Base-by-base conservation (phyloP, 768 basidiomycete genomes). In the Termitomyces sp. region DNA sequence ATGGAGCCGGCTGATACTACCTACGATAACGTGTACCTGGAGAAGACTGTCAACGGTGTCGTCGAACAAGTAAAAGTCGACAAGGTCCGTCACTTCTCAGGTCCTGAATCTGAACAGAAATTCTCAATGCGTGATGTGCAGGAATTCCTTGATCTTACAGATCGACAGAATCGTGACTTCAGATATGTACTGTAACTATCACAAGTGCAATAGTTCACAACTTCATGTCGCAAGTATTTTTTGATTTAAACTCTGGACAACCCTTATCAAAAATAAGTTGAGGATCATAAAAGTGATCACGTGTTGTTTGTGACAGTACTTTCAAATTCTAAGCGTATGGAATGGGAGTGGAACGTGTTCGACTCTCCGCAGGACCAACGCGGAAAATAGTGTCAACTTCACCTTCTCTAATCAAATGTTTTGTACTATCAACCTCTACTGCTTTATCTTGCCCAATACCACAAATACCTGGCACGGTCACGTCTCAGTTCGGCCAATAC, bases 111-210 rank as follows among this genome's bases (percentile, higher is more conserved):
- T 43, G 36, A 47, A 41, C 14, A 16, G 18, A 18, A 55, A 7
- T n/a, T 49, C 24, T 42, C 47, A 53, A 10, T 29, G 49, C 39
- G 16, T 50, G 53, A 14, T 27, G 14, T 26, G 10, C 36, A 89
- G 85, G 86, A 82, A 76, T 86, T 82, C 66, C 67, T 88, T 71
- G 88, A 90, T 65, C 70, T 90, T 63, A 90, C 88, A 1, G 88
- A 90, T 65, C 74, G 70, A 31, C 84, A 89, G 67, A 90, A 90
- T 62, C 76, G 81, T 10, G 85, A 88, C 53, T 89, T 86, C 70
- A 76, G 88, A 72, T 90, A 89, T 64, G 85, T 88, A 27, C 69
- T 88, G 56, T 88, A 69, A 50, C n/a, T n/a, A n/a, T n/a, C n/a
- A n/a, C n/a, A n/a, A n/a, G n/a, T 31, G n/a, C 36, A 9, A 42